Conservation (phyloP, 2,329 filamentous ascomycete species). For the Byssothecium circinans region DNA sequence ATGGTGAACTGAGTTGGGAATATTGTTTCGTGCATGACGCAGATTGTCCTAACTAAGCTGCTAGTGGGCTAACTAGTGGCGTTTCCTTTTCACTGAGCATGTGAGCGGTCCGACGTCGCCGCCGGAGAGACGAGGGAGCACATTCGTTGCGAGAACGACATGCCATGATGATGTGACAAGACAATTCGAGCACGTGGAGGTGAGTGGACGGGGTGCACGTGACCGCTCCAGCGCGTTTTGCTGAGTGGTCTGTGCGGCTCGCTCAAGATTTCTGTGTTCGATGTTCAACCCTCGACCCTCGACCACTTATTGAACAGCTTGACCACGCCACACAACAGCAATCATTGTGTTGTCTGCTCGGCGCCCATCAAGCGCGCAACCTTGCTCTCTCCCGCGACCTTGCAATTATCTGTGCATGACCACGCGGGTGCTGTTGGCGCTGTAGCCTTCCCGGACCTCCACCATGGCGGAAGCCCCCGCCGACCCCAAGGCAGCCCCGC, state of each 20-base stretch:
- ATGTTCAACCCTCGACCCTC: neutral
- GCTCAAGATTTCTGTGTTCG: neutral
- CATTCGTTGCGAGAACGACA: neutral
- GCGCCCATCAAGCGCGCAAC: neutral
- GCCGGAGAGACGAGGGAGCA: neutral
- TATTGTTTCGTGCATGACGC: constrained; percentile 20
- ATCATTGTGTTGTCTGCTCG: neutral
- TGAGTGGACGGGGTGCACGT: neutral
- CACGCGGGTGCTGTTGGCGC: constrained; percentile 13
- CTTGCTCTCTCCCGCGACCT: neutral
- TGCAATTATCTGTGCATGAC: neutral
- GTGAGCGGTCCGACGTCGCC: neutral
- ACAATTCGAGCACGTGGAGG: neutral
- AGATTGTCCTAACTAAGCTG: constrained; percentile 20
- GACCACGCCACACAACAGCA: neutral
- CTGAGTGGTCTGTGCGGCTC: neutral
- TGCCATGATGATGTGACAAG: neutral
- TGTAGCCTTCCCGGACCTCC: constrained; percentile 28
- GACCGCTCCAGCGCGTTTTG: neutral
- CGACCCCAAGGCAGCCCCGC: constrained; percentile 37
- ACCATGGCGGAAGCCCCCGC: constrained; percentile 31
- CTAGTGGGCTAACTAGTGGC: constrained; percentile 18
- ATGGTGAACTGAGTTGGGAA: too few species aligned
- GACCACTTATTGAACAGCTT: neutral
- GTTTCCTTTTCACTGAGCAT: neutral